Conservation (phyloP, 1,284 basidiomycete genomes). For the Ceratobasidium sp. region DNA sequence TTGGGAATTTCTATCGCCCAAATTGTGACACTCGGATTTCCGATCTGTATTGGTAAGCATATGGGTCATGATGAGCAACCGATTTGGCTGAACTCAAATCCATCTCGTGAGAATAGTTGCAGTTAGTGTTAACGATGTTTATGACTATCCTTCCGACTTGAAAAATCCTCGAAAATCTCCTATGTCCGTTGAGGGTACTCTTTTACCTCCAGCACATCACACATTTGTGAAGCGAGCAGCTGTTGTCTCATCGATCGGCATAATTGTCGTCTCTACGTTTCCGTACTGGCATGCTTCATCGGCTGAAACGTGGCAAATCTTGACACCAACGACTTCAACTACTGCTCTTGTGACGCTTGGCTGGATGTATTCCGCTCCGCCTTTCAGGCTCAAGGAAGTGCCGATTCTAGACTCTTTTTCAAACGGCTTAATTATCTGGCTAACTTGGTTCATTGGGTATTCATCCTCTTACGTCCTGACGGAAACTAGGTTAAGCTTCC, state of each 20-base stretch:
- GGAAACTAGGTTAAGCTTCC: background rate
- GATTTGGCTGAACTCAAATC: no score
- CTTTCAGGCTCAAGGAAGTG: constrained; percentile 52
- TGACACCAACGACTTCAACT: constrained; percentile 24
- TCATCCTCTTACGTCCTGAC: constrained; percentile 31
- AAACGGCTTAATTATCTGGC: constrained; percentile 52
- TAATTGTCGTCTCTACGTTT: constrained; percentile 46
- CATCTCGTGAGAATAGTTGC: no score
- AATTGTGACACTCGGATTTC: constrained; percentile 51
- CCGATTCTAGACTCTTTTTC: constrained; percentile 54
- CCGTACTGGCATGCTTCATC: background rate
- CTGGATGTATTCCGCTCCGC: constrained; percentile 54
- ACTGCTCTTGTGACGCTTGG: constrained; percentile 49
- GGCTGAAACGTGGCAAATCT: background rate
- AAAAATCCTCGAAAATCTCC: constrained; percentile 51
- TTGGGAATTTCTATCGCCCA: constrained; percentile 36
- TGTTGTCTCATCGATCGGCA: constrained; percentile 49
- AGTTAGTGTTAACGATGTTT: constrained; percentile 54
- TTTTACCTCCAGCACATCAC: constrained; percentile 52
- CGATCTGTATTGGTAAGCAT: constrained; percentile 49
- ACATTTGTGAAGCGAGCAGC: constrained; percentile 49
- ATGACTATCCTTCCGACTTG: constrained; percentile 52
- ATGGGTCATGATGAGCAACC: no score
- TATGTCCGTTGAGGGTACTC: constrained; percentile 50
- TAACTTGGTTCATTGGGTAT: constrained; percentile 52